Evolutionary conservation across 2,329 filamentous ascomycete species (phyloP).

Genomic region (Pestalotiopsis fici): DNA sequence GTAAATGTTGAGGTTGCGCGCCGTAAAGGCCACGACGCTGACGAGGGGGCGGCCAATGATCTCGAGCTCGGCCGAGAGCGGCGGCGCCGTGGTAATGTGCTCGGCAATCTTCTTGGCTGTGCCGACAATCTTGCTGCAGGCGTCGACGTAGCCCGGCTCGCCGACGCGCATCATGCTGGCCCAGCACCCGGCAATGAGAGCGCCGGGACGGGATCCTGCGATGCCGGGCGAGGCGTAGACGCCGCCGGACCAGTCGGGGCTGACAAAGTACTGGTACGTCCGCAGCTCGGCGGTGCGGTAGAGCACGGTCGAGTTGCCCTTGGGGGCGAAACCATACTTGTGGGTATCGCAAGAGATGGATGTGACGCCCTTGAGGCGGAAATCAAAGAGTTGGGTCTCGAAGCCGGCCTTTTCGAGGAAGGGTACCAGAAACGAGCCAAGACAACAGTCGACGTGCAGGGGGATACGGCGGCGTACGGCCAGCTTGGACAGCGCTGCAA

Average conservation of each 20-base stretch:
- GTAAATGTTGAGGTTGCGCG: slow-evolving; percentile 87
- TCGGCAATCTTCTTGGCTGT: slow-evolving; percentile 80
- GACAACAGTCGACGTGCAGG: slow-evolving; percentile 95
- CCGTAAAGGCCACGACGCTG: slow-evolving; percentile 84
- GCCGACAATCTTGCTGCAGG: slow-evolving; percentile 86
- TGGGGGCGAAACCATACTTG: slow-evolving; percentile 98
- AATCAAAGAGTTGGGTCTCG: slow-evolving; percentile 86
- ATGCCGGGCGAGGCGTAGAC: slow-evolving; percentile 94
- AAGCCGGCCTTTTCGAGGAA: slow-evolving; percentile 94
- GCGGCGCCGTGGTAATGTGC: slow-evolving; percentile 69
- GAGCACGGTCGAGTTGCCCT: slow-evolving; percentile 91
- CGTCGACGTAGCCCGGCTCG: slow-evolving; percentile 82
- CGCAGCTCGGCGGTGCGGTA: slow-evolving; percentile 82
- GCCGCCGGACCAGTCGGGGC: slow-evolving; percentile 90
- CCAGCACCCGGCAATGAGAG: slow-evolving; percentile 96
- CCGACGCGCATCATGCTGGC: slow-evolving; percentile 86
- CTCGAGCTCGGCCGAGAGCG: slow-evolving; percentile 71
- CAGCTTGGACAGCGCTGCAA: slow-evolving; percentile 78
- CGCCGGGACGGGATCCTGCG: slow-evolving; percentile 88
- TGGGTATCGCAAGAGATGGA: slow-evolving; percentile 97
- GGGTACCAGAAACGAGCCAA: slow-evolving; percentile 92
- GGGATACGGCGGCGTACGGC: slow-evolving; percentile 79
- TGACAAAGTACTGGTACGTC: slow-evolving; percentile 94
- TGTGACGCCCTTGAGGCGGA: slow-evolving; percentile 90
- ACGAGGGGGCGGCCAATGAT: slow-evolving; percentile 85